Evolutionary conservation across 208 protist species (phyloP), one percentile per base, ranked within the genome.

Genomic region (Naegleria fowleri): DNA sequence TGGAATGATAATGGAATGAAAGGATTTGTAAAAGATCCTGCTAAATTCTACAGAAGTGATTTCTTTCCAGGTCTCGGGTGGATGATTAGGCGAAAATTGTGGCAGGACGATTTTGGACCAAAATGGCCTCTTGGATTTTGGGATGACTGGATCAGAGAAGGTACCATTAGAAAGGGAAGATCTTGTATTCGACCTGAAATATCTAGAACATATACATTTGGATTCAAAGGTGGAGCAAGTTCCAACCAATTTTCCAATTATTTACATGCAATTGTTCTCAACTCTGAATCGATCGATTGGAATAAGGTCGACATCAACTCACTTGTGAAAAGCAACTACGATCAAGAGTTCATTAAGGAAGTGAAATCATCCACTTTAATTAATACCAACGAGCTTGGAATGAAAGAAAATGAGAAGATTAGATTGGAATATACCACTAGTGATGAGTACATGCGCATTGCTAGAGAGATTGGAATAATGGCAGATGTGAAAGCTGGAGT

Each of bases 21-120:
- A 7, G 38, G 41, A 33, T 75, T 58, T 40, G 41, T 92, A 15
- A 52, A 89, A 41, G 91, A 92, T 86, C 2, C 91, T 19, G 2
- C 4, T 48, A 88, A 36, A 48, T 58, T 96, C 29, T 93, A 95
- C 51, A 86, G 95, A 84, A 93, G 92, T 33, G 94, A 96, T 83
- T 96, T 96, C 91, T 96, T 96, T 86, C 94, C 95, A 9, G 95
- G 95, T 0, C 86, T 96, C 0, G 95, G 95, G 41, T 96, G 95
- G 95, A 91, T 96, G 75, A 36, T 95, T 2, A 83, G 91, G 5
- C 43, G 90, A 29, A 84, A 85, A 13, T 91, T 96, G 36, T 96
- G 95, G 95, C 41, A 76, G 0, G 55, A 67, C 3, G 94, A 96
- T 91, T 87, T 96, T 2, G 79, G 88, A 7, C 33, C 43, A 5